These are phyloP conservation scores for Paradendryphiella salina DNA, from an alignment of 2,329 filamentous ascomycete species.

Conservation along the genomic window DNA sequence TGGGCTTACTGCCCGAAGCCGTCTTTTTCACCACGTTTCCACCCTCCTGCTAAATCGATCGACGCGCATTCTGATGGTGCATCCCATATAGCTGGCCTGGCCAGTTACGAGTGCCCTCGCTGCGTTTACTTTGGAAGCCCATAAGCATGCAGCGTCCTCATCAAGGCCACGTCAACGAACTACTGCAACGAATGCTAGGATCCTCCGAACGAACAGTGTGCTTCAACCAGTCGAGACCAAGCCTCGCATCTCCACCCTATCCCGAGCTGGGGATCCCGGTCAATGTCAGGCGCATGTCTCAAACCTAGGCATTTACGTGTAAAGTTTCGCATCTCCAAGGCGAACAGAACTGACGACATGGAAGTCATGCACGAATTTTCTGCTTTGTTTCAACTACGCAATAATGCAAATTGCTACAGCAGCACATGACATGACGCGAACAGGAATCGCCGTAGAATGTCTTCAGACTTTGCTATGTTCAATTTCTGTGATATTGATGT, in stretches of 20 bases:
- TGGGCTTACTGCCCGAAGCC: slow-evolving; percentile 11
- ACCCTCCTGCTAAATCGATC: slow-evolving; percentile 5
- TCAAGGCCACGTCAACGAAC: slow-evolving; percentile 20
- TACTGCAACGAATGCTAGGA: slow-evolving; percentile 15
- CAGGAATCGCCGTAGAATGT: background rate
- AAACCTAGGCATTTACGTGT: background rate
- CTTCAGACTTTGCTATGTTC: background rate
- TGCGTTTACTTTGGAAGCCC: background rate
- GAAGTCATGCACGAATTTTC: background rate
- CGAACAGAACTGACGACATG: slow-evolving; percentile 8
- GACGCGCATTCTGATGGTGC: slow-evolving; percentile 5
- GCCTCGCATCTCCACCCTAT: background rate
- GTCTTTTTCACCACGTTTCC: slow-evolving; percentile 11
- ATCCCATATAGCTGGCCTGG: background rate
- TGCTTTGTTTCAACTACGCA: slow-evolving; percentile 3
- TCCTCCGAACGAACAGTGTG: slow-evolving; percentile 4
- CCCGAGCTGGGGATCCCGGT: background rate
- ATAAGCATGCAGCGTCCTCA: background rate
- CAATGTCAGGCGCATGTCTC: slow-evolving; percentile 3
- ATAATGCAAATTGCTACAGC: background rate
- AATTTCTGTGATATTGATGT: too few species aligned
- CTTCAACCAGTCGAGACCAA: background rate
- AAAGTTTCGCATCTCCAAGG: slow-evolving; percentile 5
- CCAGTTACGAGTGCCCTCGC: background rate
- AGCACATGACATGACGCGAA: background rate